Percentiles rank a stretch among this genome's conserved stretches.
These are phyloP conservation scores for Tieghemostelium lacteum DNA, from an alignment of 78 protist species.

Conservation along the genomic window DNA sequence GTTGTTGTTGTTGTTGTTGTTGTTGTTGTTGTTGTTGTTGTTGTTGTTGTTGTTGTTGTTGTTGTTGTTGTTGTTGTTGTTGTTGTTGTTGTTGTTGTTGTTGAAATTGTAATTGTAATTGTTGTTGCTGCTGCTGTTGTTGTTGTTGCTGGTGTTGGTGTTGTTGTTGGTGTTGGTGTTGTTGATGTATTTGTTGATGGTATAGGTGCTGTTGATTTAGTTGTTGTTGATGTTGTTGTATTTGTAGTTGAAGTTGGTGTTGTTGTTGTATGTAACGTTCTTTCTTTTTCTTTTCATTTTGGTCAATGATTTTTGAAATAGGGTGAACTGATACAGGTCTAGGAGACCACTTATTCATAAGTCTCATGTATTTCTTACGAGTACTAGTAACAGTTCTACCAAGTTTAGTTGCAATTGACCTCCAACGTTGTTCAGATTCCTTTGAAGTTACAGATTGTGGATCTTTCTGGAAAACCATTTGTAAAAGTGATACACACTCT, in stretches of 20 bases:
- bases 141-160: too few relatives aligned
- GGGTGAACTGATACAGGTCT: slow-evolving; percentile 66
- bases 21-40: slow-evolving; percentile 4
- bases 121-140: slow-evolving; percentile 15
- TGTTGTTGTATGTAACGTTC: neutral
- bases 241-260: slow-evolving; percentile 6
- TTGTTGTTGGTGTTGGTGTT: slow-evolving; percentile 1
- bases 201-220: slow-evolving; percentile 9
- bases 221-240: slow-evolving; percentile 19
- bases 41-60: slow-evolving; percentile 10
- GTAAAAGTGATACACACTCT: slow-evolving; percentile 42
- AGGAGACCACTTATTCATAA: slow-evolving; percentile 75
- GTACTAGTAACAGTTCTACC: slow-evolving; percentile 73
- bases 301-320: slow-evolving; percentile 52
- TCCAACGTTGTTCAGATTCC: slow-evolving; percentile 63
- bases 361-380: slow-evolving; percentile 65
- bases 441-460: slow-evolving; percentile 68
- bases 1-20: slow-evolving; percentile 3
- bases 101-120: too few relatives aligned
- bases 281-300: slow-evolving; percentile 39
- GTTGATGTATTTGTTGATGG: neutral
- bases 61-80: slow-evolving; percentile 6
- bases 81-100: slow-evolving; percentile 25
- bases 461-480: slow-evolving; percentile 71
- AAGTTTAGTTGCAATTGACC: slow-evolving; percentile 41